Base-by-base conservation (phyloP, 2,329 filamentous ascomycete genomes). In the Penicillium sp. region DNA sequence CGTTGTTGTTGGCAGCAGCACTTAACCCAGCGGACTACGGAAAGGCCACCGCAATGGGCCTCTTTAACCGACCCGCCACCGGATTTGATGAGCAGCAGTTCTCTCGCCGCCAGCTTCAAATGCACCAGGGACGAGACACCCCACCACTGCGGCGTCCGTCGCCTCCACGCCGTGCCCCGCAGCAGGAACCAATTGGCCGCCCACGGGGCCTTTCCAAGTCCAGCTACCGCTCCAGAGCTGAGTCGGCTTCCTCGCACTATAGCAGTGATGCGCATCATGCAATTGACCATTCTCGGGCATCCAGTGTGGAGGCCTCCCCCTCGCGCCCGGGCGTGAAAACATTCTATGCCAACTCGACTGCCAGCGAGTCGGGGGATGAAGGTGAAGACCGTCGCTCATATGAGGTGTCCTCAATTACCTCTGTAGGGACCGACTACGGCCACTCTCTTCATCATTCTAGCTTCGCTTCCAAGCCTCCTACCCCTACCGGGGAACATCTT, bases 51-150 rank as follows among this genome's bases (percentile, higher is more conserved):
- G 85, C 87, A 1, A 72, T 82, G 65, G 80, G 81, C 19, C 71
- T 80, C 0, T 84, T 84, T 63, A 84, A 84, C 50, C 88, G 88
- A 58, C 86, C 89, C 1, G 69, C 72, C 2, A 79, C 84, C 35
- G 78, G 81, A 6, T 95, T 93, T 53, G 87, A 94, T 56, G 90
- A 96, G 57, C 80, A 84, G 14, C 86, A 87, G 57, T 96, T 87
- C 56, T 79, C 86, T 4, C 84, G 94, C 58, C 80, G 88, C 30
- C 86, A 94, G 57, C 71, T 86, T 33, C 86, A 89, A 60, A 79
- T 95, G 62, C 86, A 91, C 48, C 79, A 86, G 56, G 86, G 83
- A 18, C 78, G 84, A 17, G 83, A 84, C 40, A 80, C 79, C 0
- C 79, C 83, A 21, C 64, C 70, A 36, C 55, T 43, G 43, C 60